Conservation (phyloP, 2,329 filamentous ascomycete genomes). For the Ustilaginoidea virens region DNA sequence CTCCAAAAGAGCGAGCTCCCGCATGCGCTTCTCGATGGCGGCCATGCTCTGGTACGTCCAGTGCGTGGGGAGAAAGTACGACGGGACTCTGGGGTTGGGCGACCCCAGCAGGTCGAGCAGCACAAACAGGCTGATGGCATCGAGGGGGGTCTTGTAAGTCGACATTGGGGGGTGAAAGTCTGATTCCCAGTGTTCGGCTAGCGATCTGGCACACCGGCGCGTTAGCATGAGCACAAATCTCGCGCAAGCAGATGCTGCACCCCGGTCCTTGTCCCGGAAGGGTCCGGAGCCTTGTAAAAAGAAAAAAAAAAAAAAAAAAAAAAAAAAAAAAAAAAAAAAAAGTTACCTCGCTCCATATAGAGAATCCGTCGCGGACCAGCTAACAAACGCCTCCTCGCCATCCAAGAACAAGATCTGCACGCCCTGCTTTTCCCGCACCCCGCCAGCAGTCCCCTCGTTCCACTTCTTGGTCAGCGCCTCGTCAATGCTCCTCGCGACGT, state of each 20-base stretch:
- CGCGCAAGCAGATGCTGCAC: too few species aligned
- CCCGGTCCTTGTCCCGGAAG: too few species aligned
- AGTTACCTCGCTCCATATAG: constrained; percentile 70
- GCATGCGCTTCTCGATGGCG: constrained; percentile 56
- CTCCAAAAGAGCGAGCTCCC: constrained; percentile 49
- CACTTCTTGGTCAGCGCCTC: constrained; percentile 68
- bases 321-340: neutral
- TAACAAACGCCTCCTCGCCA: constrained; percentile 80
- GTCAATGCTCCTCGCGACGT: constrained; percentile 69
- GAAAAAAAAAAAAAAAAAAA: neutral
- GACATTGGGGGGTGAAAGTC: constrained; percentile 54
- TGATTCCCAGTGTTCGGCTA: constrained; percentile 70
- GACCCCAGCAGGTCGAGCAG: constrained; percentile 80
- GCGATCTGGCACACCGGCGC: constrained; percentile 26
- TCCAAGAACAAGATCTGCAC: constrained; percentile 84
- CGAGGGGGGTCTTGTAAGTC: constrained; percentile 58
- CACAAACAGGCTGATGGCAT: constrained; percentile 74
- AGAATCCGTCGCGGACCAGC: constrained; percentile 69
- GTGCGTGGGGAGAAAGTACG: constrained; percentile 80
- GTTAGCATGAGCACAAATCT: constrained; percentile 2
- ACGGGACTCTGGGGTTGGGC: constrained; percentile 54
- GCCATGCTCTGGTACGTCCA: constrained; percentile 81
- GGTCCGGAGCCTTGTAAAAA: too few species aligned
- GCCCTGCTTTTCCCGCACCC: constrained; percentile 60
- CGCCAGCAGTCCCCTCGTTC: constrained; percentile 49